Evolutionary conservation across 495 filamentous ascomycete genomes (phyloP).

Genomic region (Aspergillus haitiensis): DNA sequence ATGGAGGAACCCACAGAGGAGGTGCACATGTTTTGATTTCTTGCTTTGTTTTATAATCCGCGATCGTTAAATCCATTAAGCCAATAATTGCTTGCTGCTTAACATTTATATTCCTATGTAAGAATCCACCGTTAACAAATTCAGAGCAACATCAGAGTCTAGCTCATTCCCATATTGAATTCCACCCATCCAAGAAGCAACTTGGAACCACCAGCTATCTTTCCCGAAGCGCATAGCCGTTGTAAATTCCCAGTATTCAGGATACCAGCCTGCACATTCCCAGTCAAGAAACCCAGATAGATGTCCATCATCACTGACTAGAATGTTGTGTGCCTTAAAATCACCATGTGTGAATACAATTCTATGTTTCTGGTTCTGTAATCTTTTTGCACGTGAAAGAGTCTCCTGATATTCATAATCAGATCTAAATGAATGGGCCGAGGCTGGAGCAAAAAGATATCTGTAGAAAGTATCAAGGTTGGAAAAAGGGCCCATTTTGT

Average conservation of each 20-base stretch:
- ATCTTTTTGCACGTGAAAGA: slow-evolving; percentile 22
- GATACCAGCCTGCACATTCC: slow-evolving; percentile 34
- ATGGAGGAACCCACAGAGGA: not conserved
- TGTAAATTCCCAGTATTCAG: slow-evolving; percentile 40
- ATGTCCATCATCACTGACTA: slow-evolving; percentile 25
- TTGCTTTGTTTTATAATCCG: not conserved
- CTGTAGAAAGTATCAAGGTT: slow-evolving; percentile 13
- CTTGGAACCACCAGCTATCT: slow-evolving; percentile 32
- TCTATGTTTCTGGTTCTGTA: slow-evolving; percentile 21
- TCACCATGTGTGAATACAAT: slow-evolving; percentile 34
- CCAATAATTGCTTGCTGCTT: no score
- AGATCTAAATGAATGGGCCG: slow-evolving; percentile 17
- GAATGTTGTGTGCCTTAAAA: slow-evolving; percentile 29
- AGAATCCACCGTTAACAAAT: slow-evolving; percentile 31
- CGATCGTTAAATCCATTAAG: no score
- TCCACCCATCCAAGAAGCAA: slow-evolving; percentile 29
- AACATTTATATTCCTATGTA: slow-evolving; percentile 19
- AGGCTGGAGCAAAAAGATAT: slow-evolving; percentile 19
- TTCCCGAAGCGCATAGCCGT: slow-evolving; percentile 29
- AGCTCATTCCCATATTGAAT: slow-evolving; percentile 27
- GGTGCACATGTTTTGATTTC: not conserved
- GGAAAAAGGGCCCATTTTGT: slow-evolving; percentile 23
- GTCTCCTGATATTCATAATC: slow-evolving; percentile 25
- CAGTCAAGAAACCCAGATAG: slow-evolving; percentile 34
- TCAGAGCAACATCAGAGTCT: slow-evolving; percentile 27